Evolutionary conservation across 2,329 filamentous ascomycete genomes (phyloP), one percentile per base, ranked within the genome.

Genomic region (Aspergillus sp.): DNA sequence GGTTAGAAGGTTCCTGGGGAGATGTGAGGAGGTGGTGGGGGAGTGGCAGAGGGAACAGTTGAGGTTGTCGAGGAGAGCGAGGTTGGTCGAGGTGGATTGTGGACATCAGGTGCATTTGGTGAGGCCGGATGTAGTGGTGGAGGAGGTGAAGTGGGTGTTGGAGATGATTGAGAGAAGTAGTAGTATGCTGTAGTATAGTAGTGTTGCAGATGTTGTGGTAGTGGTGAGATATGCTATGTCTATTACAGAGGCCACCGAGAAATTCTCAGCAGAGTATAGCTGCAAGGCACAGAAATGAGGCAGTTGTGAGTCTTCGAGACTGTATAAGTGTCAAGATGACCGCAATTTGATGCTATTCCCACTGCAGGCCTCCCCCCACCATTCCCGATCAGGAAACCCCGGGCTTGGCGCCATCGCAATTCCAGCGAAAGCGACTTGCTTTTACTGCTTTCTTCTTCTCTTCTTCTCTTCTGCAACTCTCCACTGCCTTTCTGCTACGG

Each of bases 101-200:
- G 76, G 76, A 2, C 77, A 79, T 66, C 69, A 78, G 66, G 68
- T 78, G 8, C 71, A 78, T 59, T 54, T 77, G 32, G 58, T 70
- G 7, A 64, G 68, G 42, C 77, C 77, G 13, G 77, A 78, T 44
- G 64, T 75, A 17, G 66, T 79, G 51, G 74, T 70, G 6, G 63
- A 70, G 21, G 75, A 75, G 60, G 68, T 78, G 8, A 57, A 57
- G 42, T 78, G 76, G 76, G 76, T 75, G 36, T 48, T 67, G 54
- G 60, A 64, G 13, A 59, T 55, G 32, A 36, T 66, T 10, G 7
- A 17, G 3, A 36, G 5, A 17, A 11, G n/a, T 21, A 13, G 19
- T 17, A 19, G 17, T 19, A 25, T 8, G 52, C 5, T 44, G 23
- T 41, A 39, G 17, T 36, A 36, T 25, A 39, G 39, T 53, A 30